Evolutionary conservation across 2,329 filamentous ascomycete genomes (phyloP), one percentile per base, ranked within the genome.

Genomic region (Tolypocladium ovalisporum): DNA sequence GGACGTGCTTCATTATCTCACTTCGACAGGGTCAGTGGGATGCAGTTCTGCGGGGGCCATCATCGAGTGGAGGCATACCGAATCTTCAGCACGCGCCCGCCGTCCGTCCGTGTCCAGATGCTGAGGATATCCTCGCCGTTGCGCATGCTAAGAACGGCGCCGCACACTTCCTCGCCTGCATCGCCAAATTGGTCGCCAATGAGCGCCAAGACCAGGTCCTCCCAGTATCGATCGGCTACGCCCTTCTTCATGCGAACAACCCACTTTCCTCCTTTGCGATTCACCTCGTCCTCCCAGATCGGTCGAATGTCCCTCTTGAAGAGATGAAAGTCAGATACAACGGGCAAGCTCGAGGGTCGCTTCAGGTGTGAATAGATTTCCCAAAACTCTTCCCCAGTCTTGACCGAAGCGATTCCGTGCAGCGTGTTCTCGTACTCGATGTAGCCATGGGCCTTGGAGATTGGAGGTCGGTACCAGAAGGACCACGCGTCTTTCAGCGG

Each of bases 271-370:
- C 94, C 94, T 64, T 86, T 88, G 73, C 90, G 94, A 76, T 99
- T 99, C 70, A 95, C 90, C 52, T 96, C 91, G 65, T 99, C 94
- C 73, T 99, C 94, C 94, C 94, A 99, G 65, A 99, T 94, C 27
- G 94, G 94, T 60, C 94, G 86, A 60, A 99, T 92, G 56, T 92
- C 93, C 69, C 94, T 91, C 74, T 94, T 96, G 79, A 99, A 99
- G 59, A 99, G 87, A 71, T 99, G 94, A 70, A 97, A 99, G 74
- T 99, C 94, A 29, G 92, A 97, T 35, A 97, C 93, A 5, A 93
- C 86, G 8, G 93, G 93, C 58, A 99, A 79, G 37, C 82, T 78
- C 39, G 92, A 97, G 2, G 95, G 94, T 34, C 89, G 85, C 76
- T 95, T 96, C 53, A 99, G 80, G 72, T 97, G 91, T 56, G 83